Evolutionary conservation across 345 rosid genomes (phyloP).

Genomic region (Noccaea bulbosa): DNA sequence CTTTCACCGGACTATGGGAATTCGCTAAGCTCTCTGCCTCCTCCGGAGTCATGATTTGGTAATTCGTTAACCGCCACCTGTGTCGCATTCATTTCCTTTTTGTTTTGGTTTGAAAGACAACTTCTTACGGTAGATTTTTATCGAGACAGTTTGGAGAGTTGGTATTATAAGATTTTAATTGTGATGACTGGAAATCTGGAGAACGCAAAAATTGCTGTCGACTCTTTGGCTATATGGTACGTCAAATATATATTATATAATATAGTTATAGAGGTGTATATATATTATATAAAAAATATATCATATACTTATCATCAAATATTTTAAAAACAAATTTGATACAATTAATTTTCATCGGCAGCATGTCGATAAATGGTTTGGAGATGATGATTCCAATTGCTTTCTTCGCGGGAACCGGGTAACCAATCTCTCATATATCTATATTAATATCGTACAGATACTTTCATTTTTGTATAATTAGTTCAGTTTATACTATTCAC

Average conservation of each 20-base stretch:
- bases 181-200: constrained; percentile 79
- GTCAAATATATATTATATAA: constrained; percentile 37
- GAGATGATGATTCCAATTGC: constrained; percentile 86
- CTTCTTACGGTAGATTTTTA: constrained; percentile 16
- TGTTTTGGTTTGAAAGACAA: neutral
- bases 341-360: constrained; percentile 37
- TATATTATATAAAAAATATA: neutral
- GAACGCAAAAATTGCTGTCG: constrained; percentile 75
- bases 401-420: constrained; percentile 78
- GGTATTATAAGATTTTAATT: constrained; percentile 58
- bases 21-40: constrained; percentile 74
- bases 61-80: neutral
- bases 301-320: neutral
- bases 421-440: neutral
- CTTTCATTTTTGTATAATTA: neutral
- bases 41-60: constrained; percentile 90
- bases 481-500: neutral
- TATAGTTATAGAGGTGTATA: neutral
- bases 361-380: constrained; percentile 81
- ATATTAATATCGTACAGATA: neutral
- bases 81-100: too few species aligned
- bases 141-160: constrained; percentile 53
- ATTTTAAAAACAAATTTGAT: neutral
- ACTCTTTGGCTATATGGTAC: constrained; percentile 49
- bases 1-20: constrained; percentile 80